Evolutionary conservation across 2,329 filamentous ascomycete species (phyloP), one percentile per base, ranked within the genome.

Genomic region (Fusarium tjaetaba): DNA sequence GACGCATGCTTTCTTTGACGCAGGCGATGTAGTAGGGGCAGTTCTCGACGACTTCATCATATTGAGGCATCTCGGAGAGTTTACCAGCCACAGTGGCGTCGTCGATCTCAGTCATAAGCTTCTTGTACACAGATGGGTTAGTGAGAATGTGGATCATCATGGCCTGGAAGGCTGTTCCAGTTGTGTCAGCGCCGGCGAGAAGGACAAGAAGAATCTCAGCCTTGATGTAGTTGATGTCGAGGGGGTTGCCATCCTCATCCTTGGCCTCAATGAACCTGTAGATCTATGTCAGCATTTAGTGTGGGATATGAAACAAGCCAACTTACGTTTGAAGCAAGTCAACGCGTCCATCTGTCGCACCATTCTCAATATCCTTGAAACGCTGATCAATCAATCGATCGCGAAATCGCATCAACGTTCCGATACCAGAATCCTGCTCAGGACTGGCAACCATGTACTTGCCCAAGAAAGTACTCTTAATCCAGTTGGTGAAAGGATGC

Each of bases 401-500:
- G 8, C 88, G 86, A 78, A 89, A 90, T 14, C 86, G 82, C 87
- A 90, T 90, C 62, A 90, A 75, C 3, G 84, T 85, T 2, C 88
- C 88, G 39, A 90, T 88, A 2, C 88, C 88, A 18, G 83, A 85
- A 43, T 88, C 79, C 39, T 90, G 84, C 52, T 88, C 84, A 0
- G 88, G 87, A 16, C 72, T 76, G 51, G 45, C 74, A 2, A 76
- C 74, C 60, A 72, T 57, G 9, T 72, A 76, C 30, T 71, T 76
- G 26, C 74, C 68, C n/a, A 73, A n/a, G 43, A 73, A 73, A 20
- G 65, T 74, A 11, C 61, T 70, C 46, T 74, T 76, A 4, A 65
- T 28, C 64, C 63, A 76, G 6, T 65, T 76, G 2, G 65, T 70
- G 9, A 74, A 61, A 2, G 71, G 70, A 7, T 70, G 53, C 10